phyloP scores from a whole-genome alignment of 1,284 basidiomycete genomes.

The Leccinum ponderosum region DNA sequence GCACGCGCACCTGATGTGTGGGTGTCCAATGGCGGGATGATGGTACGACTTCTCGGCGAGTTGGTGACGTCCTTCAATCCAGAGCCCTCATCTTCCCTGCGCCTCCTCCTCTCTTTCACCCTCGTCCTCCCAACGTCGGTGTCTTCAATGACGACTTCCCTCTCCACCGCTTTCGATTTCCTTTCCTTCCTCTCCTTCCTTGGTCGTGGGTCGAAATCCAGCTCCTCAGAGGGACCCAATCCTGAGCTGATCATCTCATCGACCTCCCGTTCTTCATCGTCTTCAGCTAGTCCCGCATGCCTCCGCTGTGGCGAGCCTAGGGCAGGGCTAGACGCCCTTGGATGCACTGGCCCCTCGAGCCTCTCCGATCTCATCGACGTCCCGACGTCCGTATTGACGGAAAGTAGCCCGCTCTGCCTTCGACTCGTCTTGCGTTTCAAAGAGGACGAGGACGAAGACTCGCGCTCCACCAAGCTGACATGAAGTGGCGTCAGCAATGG shows the following conservation, averaged over 20 bases:
- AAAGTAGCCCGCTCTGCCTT: conserved; percentile 67
- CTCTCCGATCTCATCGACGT: conserved; percentile 25
- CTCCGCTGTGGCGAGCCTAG: conserved; percentile 62
- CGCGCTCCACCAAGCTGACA: conserved; percentile 32
- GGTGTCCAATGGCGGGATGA: conserved; percentile 40
- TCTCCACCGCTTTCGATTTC: conserved; percentile 38
- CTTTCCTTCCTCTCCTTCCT: conserved; percentile 43
- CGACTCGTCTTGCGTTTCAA: conserved; percentile 55
- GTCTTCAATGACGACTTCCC: conserved; percentile 32
- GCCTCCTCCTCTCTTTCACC: conserved; percentile 42
- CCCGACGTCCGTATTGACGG: conserved; percentile 29
- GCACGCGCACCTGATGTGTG: conserved; percentile 34
- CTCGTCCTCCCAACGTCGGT: conserved; percentile 30
- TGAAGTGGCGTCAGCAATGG: conserved; percentile 31
- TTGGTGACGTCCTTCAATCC: conserved; percentile 67
- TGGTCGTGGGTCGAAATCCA: conserved; percentile 24
- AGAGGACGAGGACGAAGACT: conserved; percentile 15
- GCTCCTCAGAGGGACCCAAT: conserved; percentile 15
- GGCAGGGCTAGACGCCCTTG: conserved; percentile 61
- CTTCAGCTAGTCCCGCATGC: conserved; percentile 55
- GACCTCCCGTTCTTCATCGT: conserved; percentile 51
- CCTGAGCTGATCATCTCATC: conserved; percentile 23
- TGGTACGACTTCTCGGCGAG: conserved; percentile 41
- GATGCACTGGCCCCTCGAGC: conserved; percentile 38
- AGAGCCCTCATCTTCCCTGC: conserved; percentile 38